These are phyloP conservation scores for Trametes coccinea DNA, from an alignment of 768 basidiomycete species.

Conservation along the genomic window DNA sequence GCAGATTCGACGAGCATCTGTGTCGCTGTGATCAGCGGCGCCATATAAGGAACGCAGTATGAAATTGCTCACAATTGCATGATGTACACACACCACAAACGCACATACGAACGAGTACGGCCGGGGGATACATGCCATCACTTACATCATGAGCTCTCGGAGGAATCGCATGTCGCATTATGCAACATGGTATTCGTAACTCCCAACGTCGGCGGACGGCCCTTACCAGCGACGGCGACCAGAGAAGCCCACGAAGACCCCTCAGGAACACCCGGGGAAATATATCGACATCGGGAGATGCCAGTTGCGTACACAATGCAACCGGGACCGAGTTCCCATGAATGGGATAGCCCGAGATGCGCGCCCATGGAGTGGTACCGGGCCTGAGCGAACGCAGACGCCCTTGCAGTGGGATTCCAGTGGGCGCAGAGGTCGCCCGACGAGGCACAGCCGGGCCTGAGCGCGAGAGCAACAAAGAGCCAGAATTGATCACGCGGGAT, in stretches of 20 bases:
- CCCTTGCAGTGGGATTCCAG: not conserved
- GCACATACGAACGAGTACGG: no score
- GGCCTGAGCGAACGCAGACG: constrained; percentile 5
- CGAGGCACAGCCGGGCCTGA: not conserved
- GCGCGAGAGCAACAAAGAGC: not conserved
- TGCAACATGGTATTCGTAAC: no score
- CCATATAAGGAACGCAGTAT: no score
- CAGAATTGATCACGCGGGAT: not conserved
- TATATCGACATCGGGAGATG: constrained; percentile 8
- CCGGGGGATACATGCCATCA: no score
- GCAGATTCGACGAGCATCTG: not conserved
- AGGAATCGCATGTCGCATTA: no score
- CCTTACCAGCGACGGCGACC: not conserved
- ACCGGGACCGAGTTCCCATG: constrained; percentile 12
- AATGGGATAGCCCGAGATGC: constrained; percentile 12
- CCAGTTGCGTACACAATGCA: not conserved
- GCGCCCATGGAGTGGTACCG: constrained; percentile 4
- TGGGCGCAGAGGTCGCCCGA: not conserved
- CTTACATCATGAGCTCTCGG: no score
- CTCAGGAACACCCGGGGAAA: constrained; percentile 20
- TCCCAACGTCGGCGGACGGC: not conserved
- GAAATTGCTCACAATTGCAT: no score
- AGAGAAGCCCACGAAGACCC: not conserved
- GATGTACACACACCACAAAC: no score
- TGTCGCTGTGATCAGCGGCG: not conserved